These are phyloP conservation scores for Pythium aphanidermatum DNA, from an alignment of 352 stramenopile species.

Conservation along the genomic window DNA sequence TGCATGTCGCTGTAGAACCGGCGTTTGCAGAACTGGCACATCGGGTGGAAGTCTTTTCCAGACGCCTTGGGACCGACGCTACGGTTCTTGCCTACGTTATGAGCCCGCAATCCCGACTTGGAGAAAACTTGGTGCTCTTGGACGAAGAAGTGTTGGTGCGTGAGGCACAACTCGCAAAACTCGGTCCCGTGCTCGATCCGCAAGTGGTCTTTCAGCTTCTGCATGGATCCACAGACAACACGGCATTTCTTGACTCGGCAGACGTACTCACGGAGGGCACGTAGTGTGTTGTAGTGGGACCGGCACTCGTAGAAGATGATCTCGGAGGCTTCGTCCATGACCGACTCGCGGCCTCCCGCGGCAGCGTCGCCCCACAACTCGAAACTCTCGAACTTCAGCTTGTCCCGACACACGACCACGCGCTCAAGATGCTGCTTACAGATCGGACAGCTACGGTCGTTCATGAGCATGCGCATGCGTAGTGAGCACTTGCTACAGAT, in stretches of 20 bases:
- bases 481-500: conserved; percentile 82
- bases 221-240: conserved; percentile 42
- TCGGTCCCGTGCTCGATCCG: conserved; percentile 52
- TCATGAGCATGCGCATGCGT: conserved; percentile 75
- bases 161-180: conserved; percentile 75
- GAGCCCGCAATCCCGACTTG: conserved; percentile 56
- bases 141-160: conserved; percentile 75
- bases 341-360: conserved; percentile 36
- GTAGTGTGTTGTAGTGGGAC: conserved; percentile 50
- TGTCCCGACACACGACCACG: conserved; percentile 50
- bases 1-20: conserved; percentile 83
- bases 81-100: conserved; percentile 51
- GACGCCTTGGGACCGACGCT: conserved; percentile 37
- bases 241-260: conserved; percentile 62
- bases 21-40: conserved; percentile 86
- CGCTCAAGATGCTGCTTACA: conserved; percentile 65
- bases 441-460: conserved; percentile 74
- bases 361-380: conserved; percentile 69
- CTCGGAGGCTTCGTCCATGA: conserved; percentile 64
- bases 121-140: conserved; percentile 78
- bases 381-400: conserved; percentile 57
- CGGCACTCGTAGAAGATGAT: conserved; percentile 77
- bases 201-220: conserved; percentile 67
- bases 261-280: conserved; percentile 48
- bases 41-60: conserved; percentile 78